Evolutionary conservation across 768 basidiomycete species (phyloP), one percentile per base, ranked within the genome.

Genomic region (Xerocomellus chrysenteron): DNA sequence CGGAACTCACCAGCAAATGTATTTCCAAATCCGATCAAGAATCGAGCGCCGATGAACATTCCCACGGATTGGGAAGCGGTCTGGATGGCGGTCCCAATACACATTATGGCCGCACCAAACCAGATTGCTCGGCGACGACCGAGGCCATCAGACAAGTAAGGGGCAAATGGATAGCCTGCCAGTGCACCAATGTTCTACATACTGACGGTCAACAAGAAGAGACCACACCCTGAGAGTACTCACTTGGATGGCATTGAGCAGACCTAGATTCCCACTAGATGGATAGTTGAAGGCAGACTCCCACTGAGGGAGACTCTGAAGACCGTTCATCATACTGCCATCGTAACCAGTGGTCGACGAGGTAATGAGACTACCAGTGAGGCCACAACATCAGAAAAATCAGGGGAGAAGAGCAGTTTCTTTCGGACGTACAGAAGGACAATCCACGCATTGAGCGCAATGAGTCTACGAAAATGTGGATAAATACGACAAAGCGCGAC

Each of bases 41-140:
- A 87, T 61, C 89, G 85, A 66, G 89, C 86, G 58, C 86, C 87
- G 62, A 90, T 87, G 75, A 91, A 91, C 85, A 90, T 88, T 53
- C 82, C 81, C n/a, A 89, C 79, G 12, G 83, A 86, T 52, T 83
- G 79, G 30, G 88, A 77, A 12, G 87, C 86, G 0, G 86, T 83
- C 56, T 92, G 90, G 21, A 91, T 52, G 21, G 80, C 84, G 35
- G 83, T 84, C 12, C 83, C 90, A 46, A 81, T 69, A 52, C 82
- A 78, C 87, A 91, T 90, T 61, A 88, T 80, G 28, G 67, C 40
- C 11, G 87, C 86, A 57, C 90, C 90, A 40, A 90, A 59, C 73
- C 86, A 83, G 52, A 91, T 78, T 32, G 87, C 77, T 5, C 70
- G 68, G 17, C 85, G 80, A 65, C 90, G 86, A 37, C 90, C 90